A percentile compares a stretch with the other conserved stretches of the same genome.
Evolutionary conservation across 2,329 filamentous ascomycete genomes (phyloP).

Genomic region (Cyclaneusma minus): DNA sequence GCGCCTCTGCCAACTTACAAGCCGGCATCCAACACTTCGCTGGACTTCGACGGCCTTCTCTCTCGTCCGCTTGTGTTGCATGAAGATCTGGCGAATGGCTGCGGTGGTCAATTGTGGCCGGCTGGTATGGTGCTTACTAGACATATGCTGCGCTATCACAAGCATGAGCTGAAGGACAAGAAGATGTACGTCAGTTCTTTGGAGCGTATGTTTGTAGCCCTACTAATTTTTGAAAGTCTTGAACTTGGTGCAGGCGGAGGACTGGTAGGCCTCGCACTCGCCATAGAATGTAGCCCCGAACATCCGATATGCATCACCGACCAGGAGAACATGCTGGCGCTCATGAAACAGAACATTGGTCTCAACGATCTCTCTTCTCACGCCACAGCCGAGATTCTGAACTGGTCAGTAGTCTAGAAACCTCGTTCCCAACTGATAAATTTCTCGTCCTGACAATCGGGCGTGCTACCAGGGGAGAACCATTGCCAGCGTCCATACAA

Average conservation of each 20-base stretch:
- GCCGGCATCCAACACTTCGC: constrained; percentile 30
- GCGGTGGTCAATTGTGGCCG: constrained; percentile 88
- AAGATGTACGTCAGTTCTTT: constrained; percentile 48
- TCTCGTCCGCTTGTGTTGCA: constrained; percentile 55
- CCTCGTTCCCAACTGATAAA: constrained; percentile 1
- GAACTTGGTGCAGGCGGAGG: constrained; percentile 89
- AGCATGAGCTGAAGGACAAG: constrained; percentile 43
- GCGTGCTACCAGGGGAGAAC: constrained; percentile 43
- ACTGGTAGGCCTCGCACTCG: constrained; percentile 56
- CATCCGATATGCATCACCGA: constrained; percentile 67
- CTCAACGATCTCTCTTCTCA: constrained; percentile 55
- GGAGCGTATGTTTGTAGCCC: constrained; percentile 1
- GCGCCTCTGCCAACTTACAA: constrained; percentile 46
- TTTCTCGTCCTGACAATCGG: no score
- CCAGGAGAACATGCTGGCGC: constrained; percentile 65
- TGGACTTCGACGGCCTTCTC: constrained; percentile 62
- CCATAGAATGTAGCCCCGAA: constrained; percentile 36
- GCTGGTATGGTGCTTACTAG: constrained; percentile 78
- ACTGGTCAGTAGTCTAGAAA: constrained; percentile 65
- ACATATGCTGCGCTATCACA: constrained; percentile 68
- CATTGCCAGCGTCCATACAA: constrained; percentile 35
- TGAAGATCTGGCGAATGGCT: constrained; percentile 76
- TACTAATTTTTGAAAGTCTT: constrained; percentile 36
- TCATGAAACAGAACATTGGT: constrained; percentile 80
- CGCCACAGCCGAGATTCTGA: constrained; percentile 55